These are phyloP conservation scores for Leishmania braziliensis DNA, from an alignment of 208 protist genomes.

Conservation along the genomic window DNA sequence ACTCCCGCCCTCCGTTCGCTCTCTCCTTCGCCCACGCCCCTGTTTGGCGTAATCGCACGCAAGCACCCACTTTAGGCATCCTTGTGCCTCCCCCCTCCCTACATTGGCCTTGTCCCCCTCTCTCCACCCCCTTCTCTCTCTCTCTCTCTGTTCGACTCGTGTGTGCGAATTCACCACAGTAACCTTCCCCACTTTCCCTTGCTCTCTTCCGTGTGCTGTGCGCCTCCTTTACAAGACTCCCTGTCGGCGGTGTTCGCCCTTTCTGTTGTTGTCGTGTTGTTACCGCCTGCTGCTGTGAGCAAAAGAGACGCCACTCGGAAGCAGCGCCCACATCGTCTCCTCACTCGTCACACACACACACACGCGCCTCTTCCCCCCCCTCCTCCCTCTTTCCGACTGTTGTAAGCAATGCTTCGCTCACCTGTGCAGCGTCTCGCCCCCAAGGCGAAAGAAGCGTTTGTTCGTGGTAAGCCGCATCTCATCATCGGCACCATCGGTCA, in stretches of 20 bases:
- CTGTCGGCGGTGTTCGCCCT: background rate
- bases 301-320: background rate
- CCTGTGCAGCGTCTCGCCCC: slow-evolving; percentile 27
- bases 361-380: background rate
- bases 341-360: background rate
- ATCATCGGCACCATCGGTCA: slow-evolving; percentile 99
- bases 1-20: background rate
- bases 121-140: background rate
- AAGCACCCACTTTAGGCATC: background rate
- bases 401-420: slow-evolving; percentile 33
- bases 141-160: background rate
- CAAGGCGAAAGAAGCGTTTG: slow-evolving; percentile 87
- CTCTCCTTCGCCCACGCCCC: background rate
- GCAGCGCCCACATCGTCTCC: background rate
- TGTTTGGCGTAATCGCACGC: background rate
- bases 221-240: background rate
- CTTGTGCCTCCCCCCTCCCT: background rate
- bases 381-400: background rate
- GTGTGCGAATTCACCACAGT: background rate
- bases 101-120: background rate
- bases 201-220: background rate
- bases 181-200: background rate
- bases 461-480: slow-evolving; percentile 96
- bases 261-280: background rate
- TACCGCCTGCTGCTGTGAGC: background rate